phyloP scores from a whole-genome alignment of 805 yeast species.

The Saccharomyces mikatae region DNA sequence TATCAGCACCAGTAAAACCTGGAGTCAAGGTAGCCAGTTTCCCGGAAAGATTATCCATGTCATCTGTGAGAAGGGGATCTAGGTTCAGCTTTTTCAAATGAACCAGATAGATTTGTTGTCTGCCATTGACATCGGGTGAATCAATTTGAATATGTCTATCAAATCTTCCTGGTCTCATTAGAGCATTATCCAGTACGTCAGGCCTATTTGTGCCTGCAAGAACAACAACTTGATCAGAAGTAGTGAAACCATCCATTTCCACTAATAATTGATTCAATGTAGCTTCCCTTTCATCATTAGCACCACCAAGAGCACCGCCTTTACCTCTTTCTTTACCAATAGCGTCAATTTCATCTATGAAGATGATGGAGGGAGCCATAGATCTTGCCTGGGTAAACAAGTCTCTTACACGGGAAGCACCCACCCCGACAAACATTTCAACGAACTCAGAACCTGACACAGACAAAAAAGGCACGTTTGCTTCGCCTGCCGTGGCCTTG shows the following conservation, averaged over 20 bases:
- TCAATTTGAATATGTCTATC: constrained; percentile 85
- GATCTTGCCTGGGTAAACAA: constrained; percentile 83
- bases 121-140: constrained; percentile 81
- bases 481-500: constrained; percentile 95
- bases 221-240: constrained; percentile 86
- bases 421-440: constrained; percentile 97
- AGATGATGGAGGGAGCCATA: constrained; percentile 83
- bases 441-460: constrained; percentile 93
- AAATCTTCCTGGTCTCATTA: constrained; percentile 90
- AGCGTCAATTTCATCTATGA: constrained; percentile 93
- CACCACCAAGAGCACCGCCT: constrained; percentile 68
- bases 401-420: constrained; percentile 91
- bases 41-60: constrained; percentile 60
- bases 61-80: constrained; percentile 25
- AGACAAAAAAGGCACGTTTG: constrained; percentile 85
- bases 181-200: constrained; percentile 82
- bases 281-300: constrained; percentile 88
- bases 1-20: constrained; percentile 94
- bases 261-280: constrained; percentile 87
- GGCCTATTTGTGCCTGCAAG: constrained; percentile 93
- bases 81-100: constrained; percentile 47
- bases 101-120: constrained; percentile 77
- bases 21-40: constrained; percentile 88
- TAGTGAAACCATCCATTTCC: constrained; percentile 90
- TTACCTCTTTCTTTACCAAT: constrained; percentile 80